Evolutionary conservation across 2,329 filamentous ascomycete species (phyloP).

Genomic region (Aureobasidium sp.): DNA sequence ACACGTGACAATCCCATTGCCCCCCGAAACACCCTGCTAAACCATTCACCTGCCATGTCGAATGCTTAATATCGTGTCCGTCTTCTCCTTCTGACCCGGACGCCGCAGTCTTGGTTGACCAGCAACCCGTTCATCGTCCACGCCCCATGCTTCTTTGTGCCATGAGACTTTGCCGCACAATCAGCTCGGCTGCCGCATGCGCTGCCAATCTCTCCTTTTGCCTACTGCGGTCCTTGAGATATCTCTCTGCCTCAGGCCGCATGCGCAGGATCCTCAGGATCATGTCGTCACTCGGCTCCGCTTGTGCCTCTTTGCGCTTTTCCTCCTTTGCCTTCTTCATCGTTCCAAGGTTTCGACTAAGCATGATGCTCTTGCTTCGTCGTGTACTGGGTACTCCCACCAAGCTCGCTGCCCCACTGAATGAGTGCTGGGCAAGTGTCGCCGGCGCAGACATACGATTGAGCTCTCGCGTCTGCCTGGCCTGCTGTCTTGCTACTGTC

Average conservation of each 20-base stretch:
- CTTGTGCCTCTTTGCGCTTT: constrained; percentile 89
- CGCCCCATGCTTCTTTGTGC: constrained; percentile 25
- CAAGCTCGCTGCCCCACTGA: constrained; percentile 43
- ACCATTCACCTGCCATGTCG: not conserved
- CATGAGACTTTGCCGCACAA: constrained; percentile 83
- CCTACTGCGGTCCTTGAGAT: constrained; percentile 80
- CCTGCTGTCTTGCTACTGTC: constrained; percentile 67
- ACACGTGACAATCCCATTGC: not conserved
- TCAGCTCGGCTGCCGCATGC: constrained; percentile 82
- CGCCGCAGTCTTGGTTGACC: not conserved
- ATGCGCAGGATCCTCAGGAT: constrained; percentile 90
- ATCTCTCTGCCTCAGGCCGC: constrained; percentile 79
- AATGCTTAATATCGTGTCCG: not conserved
- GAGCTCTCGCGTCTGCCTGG: constrained; percentile 33
- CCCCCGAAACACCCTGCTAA: constrained; percentile 2
- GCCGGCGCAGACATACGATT: constrained; percentile 65
- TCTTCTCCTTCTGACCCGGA: not conserved
- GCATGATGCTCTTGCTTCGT: constrained; percentile 62
- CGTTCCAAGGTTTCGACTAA: constrained; percentile 85
- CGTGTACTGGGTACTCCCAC: constrained; percentile 49
- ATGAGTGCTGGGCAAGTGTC: constrained; percentile 38
- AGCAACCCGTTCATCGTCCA: constrained; percentile 10
- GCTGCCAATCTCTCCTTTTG: constrained; percentile 92
- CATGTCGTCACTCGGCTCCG: constrained; percentile 96
- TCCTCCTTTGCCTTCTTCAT: constrained; percentile 96